Evolutionary conservation across 2,329 filamentous ascomycete species (phyloP), one percentile per base, ranked within the genome.

Genomic region (Mollisiaceae sp.): DNA sequence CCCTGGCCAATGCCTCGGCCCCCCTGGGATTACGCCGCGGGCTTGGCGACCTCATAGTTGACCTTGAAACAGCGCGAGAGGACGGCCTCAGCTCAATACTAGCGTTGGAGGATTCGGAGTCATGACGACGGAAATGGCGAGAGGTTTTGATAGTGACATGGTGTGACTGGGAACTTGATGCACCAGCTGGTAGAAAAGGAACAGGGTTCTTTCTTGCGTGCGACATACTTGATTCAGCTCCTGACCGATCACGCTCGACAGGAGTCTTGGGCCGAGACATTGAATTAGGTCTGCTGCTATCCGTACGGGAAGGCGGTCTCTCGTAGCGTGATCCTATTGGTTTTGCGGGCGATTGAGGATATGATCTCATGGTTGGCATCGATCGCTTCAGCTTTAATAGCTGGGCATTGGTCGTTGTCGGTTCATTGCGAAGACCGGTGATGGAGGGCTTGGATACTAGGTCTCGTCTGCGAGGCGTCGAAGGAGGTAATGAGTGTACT

Each of bases 111-210:
- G 87, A 85, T 72, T 97, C 93, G 9, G 93, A 97, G 73, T 96
- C 92, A 73, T 93, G 89, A 54, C 94, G 91, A 55, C 93, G 88
- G 75, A 94, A 89, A 43, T 86, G 82, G 39, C 92, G 89, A 35
- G 88, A 83, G 56, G 80, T 83, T 79, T 93, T 97, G 50, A 91
- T 83, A 58, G 86, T 86, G 68, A 91, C 83, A 79, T 97, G 91
- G 69, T 97, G 91, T 12, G 91, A 92, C 75, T 93, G 91, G 24
- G 86, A 85, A 67, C 86, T 86, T 14, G 91, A 90, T 36, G 85
- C 85, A 38, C 93, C 92, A 50, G 92, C 90, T 36, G 93, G 91
- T 55, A 97, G 78, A 75, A 97, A 97, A 8, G 94, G 92, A 15
- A 86, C 79, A 52, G 87, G 86, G 60, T 85, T 81, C 77, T 88